Evolutionary conservation across 106 monocot genomes (phyloP).

Genomic region (Narthecium ossifragum): DNA sequence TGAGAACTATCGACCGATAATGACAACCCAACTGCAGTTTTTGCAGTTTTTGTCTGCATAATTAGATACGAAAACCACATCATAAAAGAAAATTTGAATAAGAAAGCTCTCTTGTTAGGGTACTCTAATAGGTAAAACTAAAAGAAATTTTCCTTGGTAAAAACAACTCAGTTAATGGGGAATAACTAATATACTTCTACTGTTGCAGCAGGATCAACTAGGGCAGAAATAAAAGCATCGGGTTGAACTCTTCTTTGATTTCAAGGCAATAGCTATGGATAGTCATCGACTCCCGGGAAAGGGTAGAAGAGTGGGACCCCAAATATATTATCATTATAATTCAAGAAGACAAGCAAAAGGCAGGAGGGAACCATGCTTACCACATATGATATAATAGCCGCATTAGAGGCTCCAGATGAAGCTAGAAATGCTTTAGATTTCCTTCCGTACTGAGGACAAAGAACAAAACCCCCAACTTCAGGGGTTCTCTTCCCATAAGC

Average conservation of each 20-base stretch:
- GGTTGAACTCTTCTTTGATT: conserved; percentile 1
- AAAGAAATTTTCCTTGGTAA: too few species aligned
- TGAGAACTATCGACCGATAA: conserved; percentile 77
- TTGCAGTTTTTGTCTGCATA: conserved; percentile 85
- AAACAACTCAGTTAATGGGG: background rate
- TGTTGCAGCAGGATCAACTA: background rate
- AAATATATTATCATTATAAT: too few species aligned
- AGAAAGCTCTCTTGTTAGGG: too few species aligned
- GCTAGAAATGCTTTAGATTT: conserved; percentile 90
- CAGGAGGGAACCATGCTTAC: conserved; percentile 20
- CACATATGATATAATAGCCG: conserved; percentile 68
- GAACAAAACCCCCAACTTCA: conserved; percentile 81
- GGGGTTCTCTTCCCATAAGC: conserved; percentile 58
- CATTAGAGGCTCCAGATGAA: conserved; percentile 57
- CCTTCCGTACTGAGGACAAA: conserved; percentile 87
- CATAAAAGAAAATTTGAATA: background rate
- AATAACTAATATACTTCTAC: background rate
- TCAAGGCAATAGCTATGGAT: conserved; percentile 1
- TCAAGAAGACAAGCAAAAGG: background rate
- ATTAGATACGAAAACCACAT: background rate
- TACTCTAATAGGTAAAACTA: too few species aligned
- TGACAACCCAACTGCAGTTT: conserved; percentile 57
- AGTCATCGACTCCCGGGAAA: background rate
- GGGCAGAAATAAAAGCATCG: conserved; percentile 1
- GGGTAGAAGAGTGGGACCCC: background rate